These are phyloP conservation scores for Elongisporangium anandrum DNA, from an alignment of 352 stramenopile species.

Conservation along the genomic window DNA sequence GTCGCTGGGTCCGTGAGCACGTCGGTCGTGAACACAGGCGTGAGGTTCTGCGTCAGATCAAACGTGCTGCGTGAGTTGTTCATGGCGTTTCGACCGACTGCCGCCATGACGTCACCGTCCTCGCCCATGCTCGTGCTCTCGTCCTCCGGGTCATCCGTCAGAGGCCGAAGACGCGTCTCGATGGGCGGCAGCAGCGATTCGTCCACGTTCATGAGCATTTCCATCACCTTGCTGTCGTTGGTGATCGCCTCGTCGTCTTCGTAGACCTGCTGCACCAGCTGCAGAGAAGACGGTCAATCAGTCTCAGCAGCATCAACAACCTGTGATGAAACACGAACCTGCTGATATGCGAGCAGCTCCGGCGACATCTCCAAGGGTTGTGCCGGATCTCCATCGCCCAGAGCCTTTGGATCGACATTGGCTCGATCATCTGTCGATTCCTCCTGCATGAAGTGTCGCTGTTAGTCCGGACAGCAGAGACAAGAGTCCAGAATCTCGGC, in stretches of 20 bases:
- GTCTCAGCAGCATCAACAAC: too few species aligned
- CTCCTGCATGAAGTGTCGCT: constrained; percentile 1
- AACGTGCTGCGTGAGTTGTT: constrained; percentile 25
- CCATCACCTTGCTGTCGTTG: neutral
- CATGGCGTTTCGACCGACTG: neutral
- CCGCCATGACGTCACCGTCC: neutral
- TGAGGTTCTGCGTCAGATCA: constrained; percentile 68
- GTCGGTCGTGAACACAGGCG: constrained; percentile 75
- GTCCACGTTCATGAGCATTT: constrained; percentile 1
- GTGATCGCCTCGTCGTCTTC: neutral
- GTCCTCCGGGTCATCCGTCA: neutral
- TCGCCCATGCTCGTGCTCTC: constrained; percentile 3
- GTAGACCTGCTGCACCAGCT: too few species aligned
- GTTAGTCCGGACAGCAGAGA: constrained; percentile 1
- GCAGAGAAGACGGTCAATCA: too few species aligned
- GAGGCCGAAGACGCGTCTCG: neutral
- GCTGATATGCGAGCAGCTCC: too few species aligned
- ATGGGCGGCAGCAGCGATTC: neutral
- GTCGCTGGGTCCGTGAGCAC: constrained; percentile 66
- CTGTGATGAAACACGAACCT: too few species aligned
- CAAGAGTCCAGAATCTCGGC: neutral
- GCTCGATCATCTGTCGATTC: constrained; percentile 3
- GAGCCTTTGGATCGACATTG: neutral
- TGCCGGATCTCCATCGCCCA: neutral
- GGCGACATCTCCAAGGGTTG: too few species aligned